Percentiles rank a stretch among this genome's conserved stretches.
These are phyloP conservation scores for Thermochaetoides thermophila DNA, from an alignment of 495 filamentous ascomycete genomes.

Conservation along the genomic window DNA sequence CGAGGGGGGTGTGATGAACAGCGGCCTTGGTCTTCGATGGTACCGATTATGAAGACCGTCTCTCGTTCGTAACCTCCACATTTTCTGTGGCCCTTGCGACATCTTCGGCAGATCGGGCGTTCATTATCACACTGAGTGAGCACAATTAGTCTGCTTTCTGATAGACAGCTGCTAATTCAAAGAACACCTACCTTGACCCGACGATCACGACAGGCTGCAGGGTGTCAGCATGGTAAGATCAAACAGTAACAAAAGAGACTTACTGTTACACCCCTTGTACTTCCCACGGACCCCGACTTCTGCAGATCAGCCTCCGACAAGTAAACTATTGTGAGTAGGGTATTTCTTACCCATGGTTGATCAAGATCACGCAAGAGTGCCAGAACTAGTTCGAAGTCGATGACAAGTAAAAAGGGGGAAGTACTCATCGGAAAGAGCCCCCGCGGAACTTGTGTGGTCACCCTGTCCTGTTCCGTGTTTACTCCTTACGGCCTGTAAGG, in stretches of 20 bases:
- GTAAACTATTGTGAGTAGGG: neutral
- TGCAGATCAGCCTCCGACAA: constrained; percentile 3
- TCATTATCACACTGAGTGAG: constrained; percentile 39
- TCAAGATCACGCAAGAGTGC: neutral
- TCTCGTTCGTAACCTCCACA: constrained; percentile 47
- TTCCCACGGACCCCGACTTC: constrained; percentile 31
- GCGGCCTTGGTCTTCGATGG: constrained; percentile 27
- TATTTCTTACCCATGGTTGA: neutral
- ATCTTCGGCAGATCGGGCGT: constrained; percentile 47
- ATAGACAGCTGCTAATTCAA: neutral
- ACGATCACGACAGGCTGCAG: constrained; percentile 24
- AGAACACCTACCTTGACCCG: constrained; percentile 20
- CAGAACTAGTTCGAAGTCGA: too few species aligned
- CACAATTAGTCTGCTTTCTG: neutral
- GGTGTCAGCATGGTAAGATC: too few species aligned
- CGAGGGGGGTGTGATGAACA: constrained; percentile 33
- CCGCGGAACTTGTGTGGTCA: too few species aligned
- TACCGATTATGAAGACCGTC: constrained; percentile 35
- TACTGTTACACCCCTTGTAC: constrained; percentile 31
- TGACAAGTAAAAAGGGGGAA: too few species aligned
- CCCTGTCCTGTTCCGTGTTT: too few species aligned
- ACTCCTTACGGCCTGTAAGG: too few species aligned
- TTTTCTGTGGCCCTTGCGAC: constrained; percentile 45
- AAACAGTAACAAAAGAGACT: neutral
- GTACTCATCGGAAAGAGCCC: too few species aligned